A percentile compares a stretch with the other conserved stretches of the same genome.
These are phyloP conservation scores for Stephanocyclus meneghinianus DNA, from an alignment of 352 stramenopile species.

Conservation along the genomic window DNA sequence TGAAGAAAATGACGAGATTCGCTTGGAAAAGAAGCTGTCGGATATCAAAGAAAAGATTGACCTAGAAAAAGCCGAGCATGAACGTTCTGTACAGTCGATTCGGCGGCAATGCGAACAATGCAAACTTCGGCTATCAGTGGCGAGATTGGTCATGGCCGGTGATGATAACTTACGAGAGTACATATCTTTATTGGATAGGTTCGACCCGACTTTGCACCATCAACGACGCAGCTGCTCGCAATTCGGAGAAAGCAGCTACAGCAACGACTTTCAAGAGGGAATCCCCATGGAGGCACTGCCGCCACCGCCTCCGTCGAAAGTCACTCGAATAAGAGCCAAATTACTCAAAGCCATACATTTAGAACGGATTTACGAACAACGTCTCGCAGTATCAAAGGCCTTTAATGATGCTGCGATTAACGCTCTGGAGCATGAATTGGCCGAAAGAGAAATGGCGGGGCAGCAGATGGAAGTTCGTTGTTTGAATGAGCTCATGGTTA, in stretches of 20 bases:
- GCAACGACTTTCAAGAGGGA: slow-evolving; percentile 10
- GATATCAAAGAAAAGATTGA: slow-evolving; percentile 48
- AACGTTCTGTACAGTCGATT: slow-evolving; percentile 44
- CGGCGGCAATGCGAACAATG: slow-evolving; percentile 54
- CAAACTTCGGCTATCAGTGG: slow-evolving; percentile 46
- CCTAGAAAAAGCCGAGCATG: slow-evolving; percentile 40
- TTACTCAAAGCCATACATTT: slow-evolving; percentile 49
- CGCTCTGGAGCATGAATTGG: slow-evolving; percentile 52
- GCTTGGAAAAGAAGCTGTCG: slow-evolving; percentile 49
- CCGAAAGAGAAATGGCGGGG: slow-evolving; percentile 40
- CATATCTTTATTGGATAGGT: slow-evolving; percentile 40
- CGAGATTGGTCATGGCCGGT: slow-evolving; percentile 49
- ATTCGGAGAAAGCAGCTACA: slow-evolving; percentile 2
- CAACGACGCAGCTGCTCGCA: slow-evolving; percentile 6
- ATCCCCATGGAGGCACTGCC: slow-evolving; percentile 20
- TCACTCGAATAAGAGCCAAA: slow-evolving; percentile 47
- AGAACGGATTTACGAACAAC: slow-evolving; percentile 45
- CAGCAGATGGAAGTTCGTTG: slow-evolving; percentile 56
- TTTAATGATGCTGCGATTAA: slow-evolving; percentile 60
- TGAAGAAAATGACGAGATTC: slow-evolving; percentile 47
- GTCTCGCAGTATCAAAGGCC: slow-evolving; percentile 48
- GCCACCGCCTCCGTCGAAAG: slow-evolving; percentile 32
- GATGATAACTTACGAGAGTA: slow-evolving; percentile 57
- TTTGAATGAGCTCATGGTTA: slow-evolving; percentile 52
- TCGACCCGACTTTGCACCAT: slow-evolving; percentile 14